These are phyloP conservation scores for Dalbergia cultrata DNA, from an alignment of 306 rosid genomes.

Conservation along the genomic window DNA sequence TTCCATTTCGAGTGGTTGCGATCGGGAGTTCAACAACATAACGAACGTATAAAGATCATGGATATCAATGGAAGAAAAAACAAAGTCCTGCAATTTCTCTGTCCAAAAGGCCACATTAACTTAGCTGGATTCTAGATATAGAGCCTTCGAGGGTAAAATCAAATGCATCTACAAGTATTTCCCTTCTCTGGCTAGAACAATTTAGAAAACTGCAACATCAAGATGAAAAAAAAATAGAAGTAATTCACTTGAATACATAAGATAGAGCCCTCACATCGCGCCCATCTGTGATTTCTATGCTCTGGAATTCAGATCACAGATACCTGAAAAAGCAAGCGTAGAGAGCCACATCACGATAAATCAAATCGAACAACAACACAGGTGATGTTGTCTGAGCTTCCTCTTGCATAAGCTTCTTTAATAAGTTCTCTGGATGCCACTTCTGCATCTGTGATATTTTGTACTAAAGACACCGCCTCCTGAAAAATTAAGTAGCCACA, in stretches of 20 bases:
- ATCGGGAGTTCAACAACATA: not conserved
- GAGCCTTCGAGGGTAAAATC: conserved; percentile 26
- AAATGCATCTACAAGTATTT: conserved; percentile 34
- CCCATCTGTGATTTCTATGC: conserved; percentile 27
- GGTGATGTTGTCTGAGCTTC: conserved; percentile 93
- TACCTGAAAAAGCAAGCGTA: conserved; percentile 21
- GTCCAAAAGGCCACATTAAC: conserved; percentile 35
- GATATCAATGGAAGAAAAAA: not conserved
- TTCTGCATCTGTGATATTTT: conserved; percentile 77
- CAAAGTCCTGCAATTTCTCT: conserved; percentile 14
- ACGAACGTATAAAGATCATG: conserved; percentile 33
- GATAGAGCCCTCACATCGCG: conserved; percentile 26
- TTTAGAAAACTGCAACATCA: conserved; percentile 48
- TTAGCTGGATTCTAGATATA: conserved; percentile 32
- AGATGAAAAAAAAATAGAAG: conserved; percentile 9
- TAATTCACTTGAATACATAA: conserved; percentile 12
- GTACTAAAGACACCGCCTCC: conserved; percentile 85
- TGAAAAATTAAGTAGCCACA: conserved; percentile 45
- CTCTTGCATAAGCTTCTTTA: conserved; percentile 78
- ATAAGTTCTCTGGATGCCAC: conserved; percentile 77
- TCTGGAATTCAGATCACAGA: conserved; percentile 40
- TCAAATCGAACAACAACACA: conserved; percentile 87
- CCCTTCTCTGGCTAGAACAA: conserved; percentile 31
- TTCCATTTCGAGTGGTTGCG: not conserved
- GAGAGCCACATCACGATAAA: conserved; percentile 54